Evolutionary conservation across 192 early-diverging fungal genomes (phyloP).

Genomic region (Fimicolochytrium jonesii): DNA sequence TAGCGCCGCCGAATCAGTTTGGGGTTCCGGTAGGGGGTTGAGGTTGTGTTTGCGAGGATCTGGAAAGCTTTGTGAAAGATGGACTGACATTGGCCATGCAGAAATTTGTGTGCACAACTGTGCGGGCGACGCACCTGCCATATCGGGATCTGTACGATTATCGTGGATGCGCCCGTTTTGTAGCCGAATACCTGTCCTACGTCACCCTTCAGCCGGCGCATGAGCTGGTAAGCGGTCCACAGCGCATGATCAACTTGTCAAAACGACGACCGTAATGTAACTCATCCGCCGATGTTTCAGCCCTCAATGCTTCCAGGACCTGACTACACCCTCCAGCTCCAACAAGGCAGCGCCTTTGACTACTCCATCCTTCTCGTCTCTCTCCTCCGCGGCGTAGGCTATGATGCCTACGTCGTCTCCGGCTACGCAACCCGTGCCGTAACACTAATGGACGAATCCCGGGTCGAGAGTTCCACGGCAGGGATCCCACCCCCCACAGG

Average conservation of each 20-base stretch:
- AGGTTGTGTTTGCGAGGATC: too few species aligned
- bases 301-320: constrained; percentile 43
- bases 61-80: background rate
- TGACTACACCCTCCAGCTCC: constrained; percentile 46
- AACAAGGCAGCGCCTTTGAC: constrained; percentile 54
- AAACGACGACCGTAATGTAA: too few species aligned
- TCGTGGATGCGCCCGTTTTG: constrained; percentile 46
- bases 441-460: constrained; percentile 50
- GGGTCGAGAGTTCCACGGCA: constrained; percentile 32
- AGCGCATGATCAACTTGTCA: too few species aligned
- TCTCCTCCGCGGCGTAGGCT: constrained; percentile 51
- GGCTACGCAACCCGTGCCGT: constrained; percentile 51
- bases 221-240: constrained; percentile 55
- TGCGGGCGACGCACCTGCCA: constrained; percentile 51
- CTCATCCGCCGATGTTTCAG: too few species aligned
- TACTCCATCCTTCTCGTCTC: constrained; percentile 49
- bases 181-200: constrained; percentile 53
- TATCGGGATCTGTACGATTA: constrained; percentile 57
- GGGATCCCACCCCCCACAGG: constrained; percentile 26
- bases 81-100: constrained; percentile 3
- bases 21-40: constrained; percentile 34
- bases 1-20: constrained; percentile 51
- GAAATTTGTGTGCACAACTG: constrained; percentile 57
- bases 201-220: constrained; percentile 49
- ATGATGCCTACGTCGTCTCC: constrained; percentile 58